Base-by-base conservation (phyloP, 768 basidiomycete species). In the Serendipita vermifera region DNA sequence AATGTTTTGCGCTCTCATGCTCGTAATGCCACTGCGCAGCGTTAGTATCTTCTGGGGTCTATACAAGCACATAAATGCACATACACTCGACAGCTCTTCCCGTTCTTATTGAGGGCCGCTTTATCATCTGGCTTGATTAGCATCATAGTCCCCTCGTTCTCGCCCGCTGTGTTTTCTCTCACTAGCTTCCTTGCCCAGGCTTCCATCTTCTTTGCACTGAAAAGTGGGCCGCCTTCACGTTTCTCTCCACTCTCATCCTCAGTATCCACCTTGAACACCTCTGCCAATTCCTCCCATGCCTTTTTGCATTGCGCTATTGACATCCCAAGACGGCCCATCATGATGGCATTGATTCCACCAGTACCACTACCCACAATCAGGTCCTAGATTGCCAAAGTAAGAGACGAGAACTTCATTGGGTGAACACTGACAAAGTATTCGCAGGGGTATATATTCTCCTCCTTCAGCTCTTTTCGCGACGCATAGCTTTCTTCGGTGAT, bases 351-450 rank as follows among this genome's bases (percentile, higher is more conserved):
- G 5, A 51, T 26, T 6, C 46, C 46, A 22, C 46, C 46, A 3
- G 46, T 51, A 6, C 46, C 46, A 51, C 29, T 51, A 26, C 46
- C 46, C 15, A 51, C 46, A 26, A 51, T 51, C 22, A 51, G 24
- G 31, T 51, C 46, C 35, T 36, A 36, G n/a, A 36, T 9, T 9
- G 35, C 35, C n/a, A 9, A n/a, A 9, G 9, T 36, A 36, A 36
- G 9, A 36, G 9, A 9, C n/a, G n/a, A 9, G 35, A 36, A 9
- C 9, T 9, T 9, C 9, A 36, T 36, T 9, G n/a, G 35, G n/a
- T n/a, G n/a, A 9, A n/a, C 9, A n/a, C 35, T 36, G 9, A 36
- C 35, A 26, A 51, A 51, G 27, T 22, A 51, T 7, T 51, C 20
- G 29, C 46, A 51, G 5, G 46, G 46, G 29, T 7, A 51, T 6